Evolutionary conservation across 306 rosid genomes (phyloP).

Genomic region (Potentilla sterilis): DNA sequence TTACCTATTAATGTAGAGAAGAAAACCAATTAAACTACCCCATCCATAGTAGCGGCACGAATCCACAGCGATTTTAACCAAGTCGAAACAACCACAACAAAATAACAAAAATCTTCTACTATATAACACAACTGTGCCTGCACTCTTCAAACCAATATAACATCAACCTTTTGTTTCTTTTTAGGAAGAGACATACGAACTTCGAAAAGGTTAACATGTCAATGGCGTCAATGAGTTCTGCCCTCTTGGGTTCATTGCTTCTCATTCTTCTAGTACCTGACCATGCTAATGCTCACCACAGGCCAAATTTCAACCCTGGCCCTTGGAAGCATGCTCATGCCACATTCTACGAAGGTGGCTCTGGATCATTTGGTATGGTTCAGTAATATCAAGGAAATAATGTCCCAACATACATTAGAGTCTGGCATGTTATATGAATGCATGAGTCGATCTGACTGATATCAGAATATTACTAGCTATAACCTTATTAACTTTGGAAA

Average conservation of each 20-base stretch:
- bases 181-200: background rate
- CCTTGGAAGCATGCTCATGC: conserved; percentile 63
- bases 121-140: background rate
- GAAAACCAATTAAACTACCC: background rate
- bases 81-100: conserved; percentile 9
- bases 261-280: background rate
- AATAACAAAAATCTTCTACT: conserved; percentile 14
- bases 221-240: conserved; percentile 24
- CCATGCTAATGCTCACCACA: conserved; percentile 5
- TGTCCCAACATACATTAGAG: background rate
- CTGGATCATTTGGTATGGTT: conserved; percentile 51
- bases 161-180: background rate
- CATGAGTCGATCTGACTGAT: background rate
- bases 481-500: background rate
- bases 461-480: background rate
- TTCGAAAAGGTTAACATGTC: background rate
- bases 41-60: background rate
- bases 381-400: background rate
- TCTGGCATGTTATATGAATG: background rate
- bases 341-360: conserved; percentile 71
- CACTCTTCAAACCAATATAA: background rate
- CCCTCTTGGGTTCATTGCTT: conserved; percentile 11
- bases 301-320: conserved; percentile 32
- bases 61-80: background rate
- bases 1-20: background rate